Evolutionary conservation across 768 basidiomycete species (phyloP).

Genomic region (Tylopilus felleus): DNA sequence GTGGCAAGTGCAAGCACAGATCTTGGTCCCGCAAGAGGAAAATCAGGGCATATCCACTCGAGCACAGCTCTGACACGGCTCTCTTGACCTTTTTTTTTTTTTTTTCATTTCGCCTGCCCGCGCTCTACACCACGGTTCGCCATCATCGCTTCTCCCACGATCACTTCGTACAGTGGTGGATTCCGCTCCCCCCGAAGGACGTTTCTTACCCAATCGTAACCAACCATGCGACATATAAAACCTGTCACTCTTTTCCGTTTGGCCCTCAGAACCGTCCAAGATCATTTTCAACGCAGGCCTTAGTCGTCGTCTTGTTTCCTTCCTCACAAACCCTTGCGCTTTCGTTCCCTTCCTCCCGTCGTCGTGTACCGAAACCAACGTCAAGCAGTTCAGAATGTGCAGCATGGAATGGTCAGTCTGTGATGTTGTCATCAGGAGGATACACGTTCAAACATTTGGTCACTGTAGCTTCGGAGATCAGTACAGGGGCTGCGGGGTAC

Average conservation of each 20-base stretch:
- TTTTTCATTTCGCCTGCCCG: constrained; percentile 2
- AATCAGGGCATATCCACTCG: constrained; percentile 26
- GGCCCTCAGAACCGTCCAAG: not conserved
- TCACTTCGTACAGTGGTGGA: constrained; percentile 28
- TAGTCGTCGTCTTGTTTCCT: not conserved
- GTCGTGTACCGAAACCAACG: constrained; percentile 1
- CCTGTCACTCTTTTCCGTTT: constrained; percentile 11
- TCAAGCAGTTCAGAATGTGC: constrained; percentile 42
- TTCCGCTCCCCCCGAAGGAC: constrained; percentile 30
- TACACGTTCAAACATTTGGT: constrained; percentile 9
- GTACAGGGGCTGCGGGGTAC: constrained; percentile 42
- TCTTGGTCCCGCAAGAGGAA: constrained; percentile 23
- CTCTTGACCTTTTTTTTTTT: constrained; percentile 1
- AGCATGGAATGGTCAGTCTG: constrained; percentile 51
- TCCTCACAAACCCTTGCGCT: not conserved
- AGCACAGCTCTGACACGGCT: constrained; percentile 23
- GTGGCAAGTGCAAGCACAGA: constrained; percentile 26
- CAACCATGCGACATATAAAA: constrained; percentile 29
- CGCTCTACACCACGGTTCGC: constrained; percentile 10
- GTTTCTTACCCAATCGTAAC: constrained; percentile 29
- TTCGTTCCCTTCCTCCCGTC: not conserved
- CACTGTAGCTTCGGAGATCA: constrained; percentile 37
- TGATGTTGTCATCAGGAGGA: not conserved
- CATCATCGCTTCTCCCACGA: constrained; percentile 30
- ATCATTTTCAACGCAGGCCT: not conserved